Base-by-base conservation (phyloP, 371 early-diverging fungal species). In the Choanephora cucurbitarum region DNA sequence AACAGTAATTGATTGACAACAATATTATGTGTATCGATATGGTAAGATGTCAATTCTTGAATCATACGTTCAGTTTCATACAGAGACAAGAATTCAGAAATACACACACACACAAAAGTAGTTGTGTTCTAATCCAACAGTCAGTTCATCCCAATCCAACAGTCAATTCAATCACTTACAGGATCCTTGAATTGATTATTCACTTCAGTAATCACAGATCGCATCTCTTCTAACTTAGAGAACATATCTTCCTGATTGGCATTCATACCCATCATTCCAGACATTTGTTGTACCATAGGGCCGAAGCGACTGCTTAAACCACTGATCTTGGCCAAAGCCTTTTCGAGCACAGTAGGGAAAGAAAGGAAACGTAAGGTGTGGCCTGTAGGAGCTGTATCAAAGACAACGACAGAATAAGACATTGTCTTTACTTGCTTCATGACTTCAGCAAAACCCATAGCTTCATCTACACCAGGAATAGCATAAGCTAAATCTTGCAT, bases 351-450 rank as follows among this genome's bases (percentile, higher is more conserved):
- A 31, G 88, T 88, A 1, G 99, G 98, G 86, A 99, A 97, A 21
- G 96, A 95, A 55, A 99, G 77, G 83, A 99, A 99, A 42, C 99
- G 92, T 49, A 99, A 89, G 4, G 99, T 99, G 70, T 99, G 99
- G n/a, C 99, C 99, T 13, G 99, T 99, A 13, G 99, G 99, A 6
- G 99, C 99, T 32, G 99, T 99, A 80, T 99, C 99, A 77, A 99
- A 99, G 22, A 99, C 95, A 52, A 99, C 92, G 28, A 91, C 91
- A 49, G 93, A 92, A 77, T 98, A 98, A 56, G 97, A 95, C 97
- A 97, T 97, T 49, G 93, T 90, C 79, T 98, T 95, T 55, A 96
- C 96, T 62, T 96, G 89, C 87, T 98, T 98, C 98, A 98, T 98
- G 24, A 98, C 97, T 72, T 97, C 97, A 23, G 97, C 97, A 76